Evolutionary conservation across 345 rosid genomes (phyloP).

Genomic region (Punica granatum): DNA sequence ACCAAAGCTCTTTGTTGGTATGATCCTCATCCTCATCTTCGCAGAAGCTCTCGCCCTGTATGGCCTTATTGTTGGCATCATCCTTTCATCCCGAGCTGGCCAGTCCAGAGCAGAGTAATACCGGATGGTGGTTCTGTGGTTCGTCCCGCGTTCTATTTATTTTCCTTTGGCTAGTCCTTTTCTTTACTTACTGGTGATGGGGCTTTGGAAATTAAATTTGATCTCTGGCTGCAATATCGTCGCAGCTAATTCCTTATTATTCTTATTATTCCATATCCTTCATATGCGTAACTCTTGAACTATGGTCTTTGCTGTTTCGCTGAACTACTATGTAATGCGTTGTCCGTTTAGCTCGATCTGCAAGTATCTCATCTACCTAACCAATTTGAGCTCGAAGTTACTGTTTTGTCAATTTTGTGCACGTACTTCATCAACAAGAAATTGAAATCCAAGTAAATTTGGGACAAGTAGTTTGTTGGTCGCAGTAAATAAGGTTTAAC

Average conservation of each 20-base stretch:
- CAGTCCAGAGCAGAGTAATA: not conserved
- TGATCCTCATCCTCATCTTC: slow-evolving; percentile 1
- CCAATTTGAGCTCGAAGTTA: no score
- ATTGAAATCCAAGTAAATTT: not conserved
- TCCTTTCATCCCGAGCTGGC: not conserved
- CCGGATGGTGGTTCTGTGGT: not conserved
- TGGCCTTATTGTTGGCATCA: not conserved
- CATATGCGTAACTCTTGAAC: not conserved
- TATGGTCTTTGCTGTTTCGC: not conserved
- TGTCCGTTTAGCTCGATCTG: not conserved
- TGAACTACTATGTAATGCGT: not conserved
- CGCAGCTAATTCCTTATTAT: not conserved
- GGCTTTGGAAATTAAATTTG: not conserved
- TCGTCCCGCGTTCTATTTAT: not conserved
- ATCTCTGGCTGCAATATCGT: not conserved
- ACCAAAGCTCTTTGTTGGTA: not conserved
- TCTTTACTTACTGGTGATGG: not conserved
- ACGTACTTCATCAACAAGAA: not conserved
- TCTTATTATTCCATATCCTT: no score
- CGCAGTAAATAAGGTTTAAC: not conserved
- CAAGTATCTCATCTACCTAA: not conserved
- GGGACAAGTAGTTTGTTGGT: not conserved
- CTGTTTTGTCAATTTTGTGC: no score
- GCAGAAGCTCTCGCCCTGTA: slow-evolving; percentile 1
- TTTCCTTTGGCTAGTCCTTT: not conserved